phyloP scores from a whole-genome alignment of 495 filamentous ascomycete genomes.

The Penicillium alfredii region DNA sequence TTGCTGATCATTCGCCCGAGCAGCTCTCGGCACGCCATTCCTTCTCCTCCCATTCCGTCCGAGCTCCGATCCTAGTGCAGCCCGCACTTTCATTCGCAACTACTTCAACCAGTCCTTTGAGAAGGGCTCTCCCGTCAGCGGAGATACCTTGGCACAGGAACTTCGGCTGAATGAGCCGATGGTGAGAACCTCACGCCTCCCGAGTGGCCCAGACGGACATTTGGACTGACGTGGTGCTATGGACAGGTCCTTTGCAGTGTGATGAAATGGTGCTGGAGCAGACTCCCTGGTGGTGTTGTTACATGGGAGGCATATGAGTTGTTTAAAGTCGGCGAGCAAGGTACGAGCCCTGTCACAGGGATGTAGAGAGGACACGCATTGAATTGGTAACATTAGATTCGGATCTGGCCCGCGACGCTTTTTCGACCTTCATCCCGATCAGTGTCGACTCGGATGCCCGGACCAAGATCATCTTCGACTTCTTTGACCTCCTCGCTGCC shows the following conservation, averaged over 20 bases:
- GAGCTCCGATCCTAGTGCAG: slow-evolving; percentile 81
- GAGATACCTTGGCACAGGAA: slow-evolving; percentile 73
- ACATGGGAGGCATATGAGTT: slow-evolving; percentile 96
- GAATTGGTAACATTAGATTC: slow-evolving; percentile 57
- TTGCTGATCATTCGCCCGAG: slow-evolving; percentile 32
- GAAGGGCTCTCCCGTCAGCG: slow-evolving; percentile 46
- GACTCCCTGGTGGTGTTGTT: slow-evolving; percentile 85
- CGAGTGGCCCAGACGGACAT: too few species aligned
- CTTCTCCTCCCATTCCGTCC: slow-evolving; percentile 94
- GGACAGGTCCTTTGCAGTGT: slow-evolving; percentile 83
- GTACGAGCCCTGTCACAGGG: slow-evolving; percentile 41
- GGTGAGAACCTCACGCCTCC: slow-evolving; percentile 54
- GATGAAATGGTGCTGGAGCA: slow-evolving; percentile 98
- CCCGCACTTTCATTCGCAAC: slow-evolving; percentile 86
- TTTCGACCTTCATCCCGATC: slow-evolving; percentile 92
- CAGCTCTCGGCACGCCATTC: slow-evolving; percentile 86
- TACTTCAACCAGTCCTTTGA: slow-evolving; percentile 65
- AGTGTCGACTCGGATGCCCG: slow-evolving; percentile 86
- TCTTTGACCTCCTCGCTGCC: slow-evolving; percentile 90
- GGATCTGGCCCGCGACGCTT: slow-evolving; percentile 83
- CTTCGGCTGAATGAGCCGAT: slow-evolving; percentile 90
- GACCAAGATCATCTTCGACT: slow-evolving; percentile 86
- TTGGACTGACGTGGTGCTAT: too few species aligned
- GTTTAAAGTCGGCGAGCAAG: slow-evolving; percentile 90
- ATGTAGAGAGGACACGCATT: slow-evolving; percentile 4